Evolutionary conservation across 148 eudicot species (phyloP), one percentile per base, ranked within the genome.

Genomic region (Chenopodium quinoa): DNA sequence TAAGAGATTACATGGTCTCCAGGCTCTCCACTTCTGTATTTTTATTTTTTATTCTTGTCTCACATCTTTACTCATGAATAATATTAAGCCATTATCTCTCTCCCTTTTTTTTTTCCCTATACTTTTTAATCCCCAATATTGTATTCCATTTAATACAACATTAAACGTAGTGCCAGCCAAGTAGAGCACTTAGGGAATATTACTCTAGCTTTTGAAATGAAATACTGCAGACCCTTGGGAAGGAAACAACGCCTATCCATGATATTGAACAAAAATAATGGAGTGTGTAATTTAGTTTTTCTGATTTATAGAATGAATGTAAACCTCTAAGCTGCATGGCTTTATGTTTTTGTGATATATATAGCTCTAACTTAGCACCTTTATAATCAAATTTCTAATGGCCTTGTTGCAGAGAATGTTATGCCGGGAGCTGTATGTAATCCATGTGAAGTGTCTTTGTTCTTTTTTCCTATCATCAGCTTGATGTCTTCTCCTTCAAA

Each of bases 401-500:
- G 48, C 76, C 81, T 70, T 71, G 66, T 85, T 87, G 82, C 92
- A 94, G 95, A 75, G 63, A 58, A 82, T 78, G 52, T 27, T 71
- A 81, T 47, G 73, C 75, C 77, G 75, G 80, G 67, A 76, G 84
- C 37, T 77, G 69, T 86, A 79, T 32, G 80, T 71, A 77, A 78
- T 79, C 73, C 76, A 47, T 82, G 31, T 69, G 99, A 87, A 87
- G 89, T 86, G 86, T 88, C 89, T 58, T 75, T 92, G 62, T 88
- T 92, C 72, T 54, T 88, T 77, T 90, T 94, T 77, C 98, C 99
- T 83, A 78, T 87, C 81, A 88, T 97, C 86, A 89, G 87, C 78
- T 91, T 97, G 85, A 86, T 90, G 80, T 90, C 99, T 17, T 97
- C 95, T 76, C 95, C 98, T 82, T 93, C 95, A 76, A 90, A 75